Conservation (phyloP, 208 protist species). For the Crithidia thermophila region DNA sequence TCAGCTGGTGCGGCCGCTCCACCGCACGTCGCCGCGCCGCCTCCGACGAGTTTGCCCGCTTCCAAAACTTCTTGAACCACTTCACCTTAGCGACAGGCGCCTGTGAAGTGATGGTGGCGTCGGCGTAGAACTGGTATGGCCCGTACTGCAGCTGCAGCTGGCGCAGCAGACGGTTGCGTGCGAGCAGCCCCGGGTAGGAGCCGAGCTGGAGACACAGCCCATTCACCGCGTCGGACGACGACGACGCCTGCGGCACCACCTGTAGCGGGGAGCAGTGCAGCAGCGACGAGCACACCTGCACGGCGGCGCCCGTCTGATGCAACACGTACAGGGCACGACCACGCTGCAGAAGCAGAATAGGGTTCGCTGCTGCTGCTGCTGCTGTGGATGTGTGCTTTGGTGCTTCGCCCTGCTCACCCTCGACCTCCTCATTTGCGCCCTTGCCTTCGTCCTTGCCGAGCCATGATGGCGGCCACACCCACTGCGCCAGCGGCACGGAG, state of each 20-base stretch:
- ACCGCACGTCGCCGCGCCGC: conserved; percentile 22
- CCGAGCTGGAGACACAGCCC: background rate
- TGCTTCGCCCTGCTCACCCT: background rate
- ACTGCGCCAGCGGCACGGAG: conserved; percentile 27
- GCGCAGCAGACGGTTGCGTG: conserved; percentile 11
- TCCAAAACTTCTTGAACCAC: conserved; percentile 35
- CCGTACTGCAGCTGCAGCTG: conserved; percentile 33
- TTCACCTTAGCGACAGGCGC: conserved; percentile 13
- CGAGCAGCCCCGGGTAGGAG: too few relatives aligned
- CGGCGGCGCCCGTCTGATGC: conserved; percentile 37
- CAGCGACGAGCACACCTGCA: conserved; percentile 38
- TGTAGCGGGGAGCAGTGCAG: conserved; percentile 26
- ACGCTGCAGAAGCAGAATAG: conserved; percentile 43
- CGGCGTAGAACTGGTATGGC: conserved; percentile 9
- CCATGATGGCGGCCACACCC: conserved; percentile 34
- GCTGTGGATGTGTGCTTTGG: background rate
- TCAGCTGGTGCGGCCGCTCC: conserved; percentile 21
- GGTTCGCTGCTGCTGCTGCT: conserved; percentile 8
- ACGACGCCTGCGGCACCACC: background rate
- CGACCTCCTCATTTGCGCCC: background rate
- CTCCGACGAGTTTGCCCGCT: conserved; percentile 6
- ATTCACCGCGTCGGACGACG: background rate
- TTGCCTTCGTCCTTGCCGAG: background rate
- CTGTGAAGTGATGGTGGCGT: conserved; percentile 6
- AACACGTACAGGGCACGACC: conserved; percentile 31